Base-by-base conservation (phyloP, 169 alveolate genomes). In the Ichthyophthirius multifiliis region DNA sequence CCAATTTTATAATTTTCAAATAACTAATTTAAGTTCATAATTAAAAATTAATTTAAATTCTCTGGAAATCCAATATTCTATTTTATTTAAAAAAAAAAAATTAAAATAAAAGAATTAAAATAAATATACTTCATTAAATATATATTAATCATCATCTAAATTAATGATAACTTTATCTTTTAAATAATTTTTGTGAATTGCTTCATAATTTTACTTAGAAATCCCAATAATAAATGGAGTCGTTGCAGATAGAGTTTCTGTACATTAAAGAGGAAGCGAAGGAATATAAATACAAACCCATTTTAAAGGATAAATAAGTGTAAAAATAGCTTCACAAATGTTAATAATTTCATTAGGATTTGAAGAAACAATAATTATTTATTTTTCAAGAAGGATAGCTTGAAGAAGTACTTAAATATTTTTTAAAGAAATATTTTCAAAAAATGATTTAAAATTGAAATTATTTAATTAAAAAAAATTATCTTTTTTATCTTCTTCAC, bases 261-360 rank as follows among this genome's bases (percentile, higher is more conserved):
- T 16, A 34, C 35, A 16, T 37, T 67, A 5, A 5, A 37, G 27
- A 7, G 77, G 77, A 3, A 67, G 20, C 18, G 18, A 44, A 20
- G 77, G 77, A 67, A 67, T 67, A 18, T 67, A 67, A 35, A 67
- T 39, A 9, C 77, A 67, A 34, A 32, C 46, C 77, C 77, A 67
- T n/a, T 34, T 39, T 0, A 67, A 23, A 37, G 77, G 77, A 23
- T 37, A 67, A 18, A 67, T 67, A n/a, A 67, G 37, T 10, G 77
- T 34, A 15, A 67, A 20, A 13, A 67, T 41, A 18, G 63, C 20
- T 18, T 67, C 77, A 13, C 77, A 67, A 16, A 67, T 39, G 37
- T 23, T 39, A 0, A 67, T 41, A n/a, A 39, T 67, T 4, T 67
- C 77, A 35, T 67, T 67, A n/a, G 62, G 63, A 67, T 67, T 41